Evolutionary conservation across 208 protist genomes (phyloP).

Genomic region (Acanthamoeba royreba): DNA sequence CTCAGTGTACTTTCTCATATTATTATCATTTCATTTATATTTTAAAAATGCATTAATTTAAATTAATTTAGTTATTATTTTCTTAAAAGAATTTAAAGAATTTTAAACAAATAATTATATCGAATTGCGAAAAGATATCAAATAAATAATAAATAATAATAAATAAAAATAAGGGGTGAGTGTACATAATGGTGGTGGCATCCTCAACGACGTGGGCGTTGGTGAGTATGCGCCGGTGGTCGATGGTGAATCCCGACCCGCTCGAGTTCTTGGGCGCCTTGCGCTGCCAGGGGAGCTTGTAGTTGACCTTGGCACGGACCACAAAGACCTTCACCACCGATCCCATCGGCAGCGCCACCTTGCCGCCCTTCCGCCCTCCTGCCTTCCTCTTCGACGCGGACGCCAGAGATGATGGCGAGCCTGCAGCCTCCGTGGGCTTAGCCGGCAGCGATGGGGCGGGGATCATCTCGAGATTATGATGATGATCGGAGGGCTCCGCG

Average conservation of each 20-base stretch:
- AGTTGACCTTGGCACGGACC: background rate
- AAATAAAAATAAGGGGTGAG: too few species aligned
- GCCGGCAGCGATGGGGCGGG: too few species aligned
- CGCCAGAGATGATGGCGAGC: too few species aligned
- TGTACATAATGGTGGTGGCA: background rate
- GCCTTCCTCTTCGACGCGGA: too few species aligned
- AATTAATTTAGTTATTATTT: too few species aligned
- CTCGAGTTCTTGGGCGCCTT: constrained; percentile 51
- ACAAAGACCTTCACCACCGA: constrained; percentile 40
- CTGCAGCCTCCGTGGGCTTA: too few species aligned
- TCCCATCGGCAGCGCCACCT: background rate
- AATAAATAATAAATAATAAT: background rate
- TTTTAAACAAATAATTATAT: background rate
- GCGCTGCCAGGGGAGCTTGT: constrained; percentile 54
- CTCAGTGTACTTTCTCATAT: too few species aligned
- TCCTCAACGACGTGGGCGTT: constrained; percentile 60
- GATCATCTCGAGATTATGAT: too few species aligned
- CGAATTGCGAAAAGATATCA: background rate
- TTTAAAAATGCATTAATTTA: background rate
- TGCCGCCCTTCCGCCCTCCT: too few species aligned
- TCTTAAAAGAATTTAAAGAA: background rate
- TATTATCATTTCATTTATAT: too few species aligned
- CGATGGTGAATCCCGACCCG: constrained; percentile 54
- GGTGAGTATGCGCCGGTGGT: constrained; percentile 45
- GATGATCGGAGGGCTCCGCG: too few species aligned